Percentiles rank a stretch among this genome's conserved stretches.
Evolutionary conservation across 495 filamentous ascomycete genomes (phyloP).

Genomic region (Jackrogersella minutella): DNA sequence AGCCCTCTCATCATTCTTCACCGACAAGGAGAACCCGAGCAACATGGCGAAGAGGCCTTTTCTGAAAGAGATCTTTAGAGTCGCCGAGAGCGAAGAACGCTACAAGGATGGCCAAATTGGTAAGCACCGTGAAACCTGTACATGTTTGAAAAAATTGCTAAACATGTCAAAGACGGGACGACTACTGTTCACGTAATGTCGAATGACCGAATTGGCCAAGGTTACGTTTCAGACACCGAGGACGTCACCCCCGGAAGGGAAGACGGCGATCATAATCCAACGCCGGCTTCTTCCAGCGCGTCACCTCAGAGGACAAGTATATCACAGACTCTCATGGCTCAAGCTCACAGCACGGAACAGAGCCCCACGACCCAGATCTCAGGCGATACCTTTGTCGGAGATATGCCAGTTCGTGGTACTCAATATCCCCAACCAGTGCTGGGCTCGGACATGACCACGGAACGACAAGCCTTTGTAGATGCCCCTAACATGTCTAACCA

Average conservation of each 20-base stretch:
- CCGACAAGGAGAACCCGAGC: conserved; percentile 50
- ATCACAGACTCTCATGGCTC: conserved; percentile 40
- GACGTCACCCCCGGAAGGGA: conserved; percentile 39
- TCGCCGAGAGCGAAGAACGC: conserved; percentile 69
- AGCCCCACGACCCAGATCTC: conserved; percentile 45
- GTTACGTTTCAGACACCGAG: conserved; percentile 41
- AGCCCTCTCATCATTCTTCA: conserved; percentile 54
- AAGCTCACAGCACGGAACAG: conserved; percentile 38
- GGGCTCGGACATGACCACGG: conserved; percentile 40
- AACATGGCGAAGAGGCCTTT: conserved; percentile 54
- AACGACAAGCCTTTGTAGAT: conserved; percentile 48
- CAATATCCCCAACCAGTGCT: conserved; percentile 42
- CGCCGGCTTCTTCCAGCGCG: conserved; percentile 33
- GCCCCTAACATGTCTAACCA: conserved; percentile 36
- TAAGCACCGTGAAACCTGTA: conserved; percentile 45
- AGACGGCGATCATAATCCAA: conserved; percentile 40
- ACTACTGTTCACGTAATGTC: conserved; percentile 53
- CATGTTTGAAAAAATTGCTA: conserved; percentile 14
- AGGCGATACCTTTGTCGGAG: conserved; percentile 40
- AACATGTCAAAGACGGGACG: conserved; percentile 44
- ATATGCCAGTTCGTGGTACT: conserved; percentile 42
- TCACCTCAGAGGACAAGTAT: conserved; percentile 39
- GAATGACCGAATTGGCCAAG: conserved; percentile 44
- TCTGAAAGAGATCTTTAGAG: conserved; percentile 72
- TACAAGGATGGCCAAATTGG: conserved; percentile 68